A percentile compares a stretch with the other conserved stretches of the same genome.
phyloP scores from a whole-genome alignment of 495 filamentous ascomycete species.

The Penicillium robsamsonii region DNA sequence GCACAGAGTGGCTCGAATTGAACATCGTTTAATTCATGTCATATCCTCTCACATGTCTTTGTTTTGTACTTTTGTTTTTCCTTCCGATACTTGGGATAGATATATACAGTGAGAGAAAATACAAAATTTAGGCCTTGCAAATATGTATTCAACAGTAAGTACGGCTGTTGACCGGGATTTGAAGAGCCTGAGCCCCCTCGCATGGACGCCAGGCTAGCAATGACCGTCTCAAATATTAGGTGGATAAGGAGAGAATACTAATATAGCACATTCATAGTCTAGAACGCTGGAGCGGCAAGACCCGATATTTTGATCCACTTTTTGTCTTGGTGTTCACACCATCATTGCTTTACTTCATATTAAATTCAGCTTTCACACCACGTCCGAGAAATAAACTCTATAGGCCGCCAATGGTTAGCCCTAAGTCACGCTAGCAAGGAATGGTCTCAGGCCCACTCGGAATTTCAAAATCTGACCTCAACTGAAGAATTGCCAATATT shows the following conservation, averaged over 20 bases:
- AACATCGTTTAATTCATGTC: background rate
- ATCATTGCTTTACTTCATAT: too few species aligned
- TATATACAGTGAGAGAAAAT: background rate
- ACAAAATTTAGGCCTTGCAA: background rate
- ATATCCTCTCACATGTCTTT: background rate
- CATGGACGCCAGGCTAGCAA: background rate
- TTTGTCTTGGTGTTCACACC: too few species aligned
- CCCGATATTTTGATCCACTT: too few species aligned
- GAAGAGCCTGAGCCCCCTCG: background rate
- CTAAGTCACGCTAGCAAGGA: background rate
- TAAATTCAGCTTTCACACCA: too few species aligned
- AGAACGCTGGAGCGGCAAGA: too few species aligned
- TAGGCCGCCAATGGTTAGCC: background rate
- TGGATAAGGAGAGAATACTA: too few species aligned
- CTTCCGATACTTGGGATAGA: background rate
- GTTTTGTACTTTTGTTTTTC: background rate
- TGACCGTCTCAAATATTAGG: too few species aligned
- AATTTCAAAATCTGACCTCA: background rate
- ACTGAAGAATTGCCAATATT: background rate
- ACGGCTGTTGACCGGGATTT: background rate
- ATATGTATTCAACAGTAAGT: background rate
- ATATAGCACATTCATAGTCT: too few species aligned
- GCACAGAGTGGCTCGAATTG: background rate
- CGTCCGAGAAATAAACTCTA: too few species aligned
- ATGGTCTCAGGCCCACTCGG: too few species aligned